Base-by-base conservation (phyloP, 75 land plant species). In the Cupressus sempervirens region DNA sequence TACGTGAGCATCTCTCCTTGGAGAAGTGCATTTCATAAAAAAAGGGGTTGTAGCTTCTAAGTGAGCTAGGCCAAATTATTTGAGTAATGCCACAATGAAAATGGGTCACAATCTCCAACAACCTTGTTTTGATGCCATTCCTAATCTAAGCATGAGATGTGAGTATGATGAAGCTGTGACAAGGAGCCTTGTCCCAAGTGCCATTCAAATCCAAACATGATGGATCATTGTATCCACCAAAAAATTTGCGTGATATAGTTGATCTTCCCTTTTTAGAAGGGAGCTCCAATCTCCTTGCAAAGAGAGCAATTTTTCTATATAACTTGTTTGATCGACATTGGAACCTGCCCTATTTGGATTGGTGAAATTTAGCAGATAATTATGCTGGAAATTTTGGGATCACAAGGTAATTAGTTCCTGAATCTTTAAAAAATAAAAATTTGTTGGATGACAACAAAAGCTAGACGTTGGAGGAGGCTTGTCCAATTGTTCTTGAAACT, bases 251-350 rank as follows among this genome's bases (percentile, higher is more conserved):
- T 83, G 88, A 90, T 81, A 98, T 95, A 84, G 88, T 87, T 76
- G 99, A 97, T 83, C 34, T 96, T 53, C 94, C 96, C 18, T 97
- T 96, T 88, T 79, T 97, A 82, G 89, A 86, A 80, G 98, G 99
- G 40, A 91, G 92, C 52, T 89, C 95, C 72, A 98, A 93, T 88
- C 88, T 94, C 86, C 88, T 97, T 88, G 98, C 99, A 30, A 97
- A 97, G 85, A 89, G 87, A 87, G 99, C 99, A 83, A 96, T 96
- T 88, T 92, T 97, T 84, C 86, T 97, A 56, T 97, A 97, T 82
- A 96, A 93, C 89, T 76, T 97, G 40, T 94, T 91, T 92, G 99
- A 97, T 83, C 95, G 98, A 41, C 92, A 92, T 53, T 97, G 98
- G 98, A 91, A 91, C 20, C 41, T 83, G 74, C 92, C 94, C 68